These are phyloP conservation scores for Meyerozyma carpophila DNA, from an alignment of 1,139 yeast genomes.

Conservation along the genomic window DNA sequence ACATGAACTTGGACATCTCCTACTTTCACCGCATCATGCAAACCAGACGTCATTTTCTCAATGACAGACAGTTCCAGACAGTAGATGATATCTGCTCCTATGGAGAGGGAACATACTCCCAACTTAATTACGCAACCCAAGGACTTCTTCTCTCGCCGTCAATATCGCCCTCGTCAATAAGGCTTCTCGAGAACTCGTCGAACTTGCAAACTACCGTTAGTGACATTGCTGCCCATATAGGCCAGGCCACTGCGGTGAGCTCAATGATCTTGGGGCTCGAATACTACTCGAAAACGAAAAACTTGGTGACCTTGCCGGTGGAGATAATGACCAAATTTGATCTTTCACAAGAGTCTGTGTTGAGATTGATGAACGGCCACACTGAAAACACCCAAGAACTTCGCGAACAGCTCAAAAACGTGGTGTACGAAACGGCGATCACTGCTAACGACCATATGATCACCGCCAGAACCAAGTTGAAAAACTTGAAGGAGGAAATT, in stretches of 20 bases:
- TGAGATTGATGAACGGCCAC: constrained; percentile 48
- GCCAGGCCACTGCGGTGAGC: constrained; percentile 75
- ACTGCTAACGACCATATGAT: constrained; percentile 77
- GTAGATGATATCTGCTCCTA: constrained; percentile 62
- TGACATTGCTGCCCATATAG: constrained; percentile 75
- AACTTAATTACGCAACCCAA: constrained; percentile 63
- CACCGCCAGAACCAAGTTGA: constrained; percentile 55
- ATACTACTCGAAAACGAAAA: constrained; percentile 50
- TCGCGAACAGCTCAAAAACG: constrained; percentile 45
- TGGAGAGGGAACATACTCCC: constrained; percentile 80
- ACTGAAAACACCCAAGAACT: constrained; percentile 19
- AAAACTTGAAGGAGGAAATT: constrained; percentile 30
- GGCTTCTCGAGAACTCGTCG: constrained; percentile 43
- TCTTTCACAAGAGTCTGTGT: constrained; percentile 60
- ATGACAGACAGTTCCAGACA: constrained; percentile 38
- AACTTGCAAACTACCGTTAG: constrained; percentile 38
- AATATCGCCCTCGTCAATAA: constrained; percentile 53
- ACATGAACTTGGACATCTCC: constrained; percentile 47
- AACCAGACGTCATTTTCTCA: constrained; percentile 52
- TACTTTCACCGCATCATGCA: constrained; percentile 59
- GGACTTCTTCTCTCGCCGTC: constrained; percentile 55
- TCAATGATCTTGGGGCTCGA: constrained; percentile 58
- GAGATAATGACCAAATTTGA: constrained; percentile 51
- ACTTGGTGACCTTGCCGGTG: constrained; percentile 56
- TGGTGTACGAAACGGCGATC: constrained; percentile 66